These are phyloP conservation scores for Lactarius indigo DNA, from an alignment of 768 basidiomycete genomes.

Conservation along the genomic window DNA sequence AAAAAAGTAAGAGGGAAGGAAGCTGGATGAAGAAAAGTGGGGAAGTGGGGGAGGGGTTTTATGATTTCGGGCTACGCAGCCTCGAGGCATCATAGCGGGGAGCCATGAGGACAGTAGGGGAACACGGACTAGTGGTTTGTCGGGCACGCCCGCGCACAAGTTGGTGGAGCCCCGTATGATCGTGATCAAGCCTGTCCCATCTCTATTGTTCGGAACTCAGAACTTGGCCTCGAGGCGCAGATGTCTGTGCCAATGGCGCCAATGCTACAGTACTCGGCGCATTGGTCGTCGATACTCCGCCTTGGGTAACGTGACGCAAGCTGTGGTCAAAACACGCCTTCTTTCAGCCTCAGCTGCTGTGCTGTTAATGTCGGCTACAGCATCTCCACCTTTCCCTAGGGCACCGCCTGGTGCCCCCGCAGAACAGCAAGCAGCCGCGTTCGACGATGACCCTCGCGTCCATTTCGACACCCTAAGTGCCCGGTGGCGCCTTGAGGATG, in stretches of 20 bases:
- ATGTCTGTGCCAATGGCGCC: too few species aligned
- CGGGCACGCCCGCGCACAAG: too few species aligned
- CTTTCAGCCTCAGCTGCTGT: not conserved
- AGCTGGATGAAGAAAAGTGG: not conserved
- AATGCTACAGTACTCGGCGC: too few species aligned
- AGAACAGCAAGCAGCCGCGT: conserved; percentile 58
- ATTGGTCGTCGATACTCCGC: not conserved
- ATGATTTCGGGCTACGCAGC: not conserved
- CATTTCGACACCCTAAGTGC: conserved; percentile 71
- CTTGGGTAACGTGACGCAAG: conserved; percentile 10
- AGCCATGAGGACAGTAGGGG: conserved; percentile 2
- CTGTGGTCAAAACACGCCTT: conserved; percentile 19
- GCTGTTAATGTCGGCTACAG: conserved; percentile 14
- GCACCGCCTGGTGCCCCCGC: conserved; percentile 51
- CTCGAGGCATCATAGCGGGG: conserved; percentile 2
- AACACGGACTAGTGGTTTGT: not conserved
- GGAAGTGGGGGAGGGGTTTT: conserved; percentile 2
- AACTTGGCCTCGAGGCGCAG: not conserved
- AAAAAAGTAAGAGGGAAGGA: not conserved
- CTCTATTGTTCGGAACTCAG: too few species aligned
- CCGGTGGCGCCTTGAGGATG: conserved; percentile 88
- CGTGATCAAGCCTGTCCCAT: not conserved
- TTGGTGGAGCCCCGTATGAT: not conserved
- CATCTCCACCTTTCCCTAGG: conserved; percentile 25
- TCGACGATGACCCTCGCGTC: conserved; percentile 78